Evolutionary conservation across 2,329 filamentous ascomycete genomes (phyloP).

Genomic region (Teratosphaeria gauchensis): DNA sequence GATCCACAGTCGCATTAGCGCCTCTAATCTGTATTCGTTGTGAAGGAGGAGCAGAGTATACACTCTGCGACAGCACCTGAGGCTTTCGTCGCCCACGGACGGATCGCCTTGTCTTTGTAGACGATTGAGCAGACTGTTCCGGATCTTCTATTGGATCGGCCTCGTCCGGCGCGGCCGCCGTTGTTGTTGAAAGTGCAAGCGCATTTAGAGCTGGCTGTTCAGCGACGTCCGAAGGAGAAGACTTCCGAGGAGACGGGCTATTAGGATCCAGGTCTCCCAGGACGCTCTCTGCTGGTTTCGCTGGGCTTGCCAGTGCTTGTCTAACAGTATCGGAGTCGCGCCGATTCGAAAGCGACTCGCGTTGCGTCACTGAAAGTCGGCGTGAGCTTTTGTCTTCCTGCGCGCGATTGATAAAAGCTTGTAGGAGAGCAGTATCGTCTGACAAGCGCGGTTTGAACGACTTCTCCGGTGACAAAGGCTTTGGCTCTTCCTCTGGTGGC

Average conservation of each 20-base stretch:
- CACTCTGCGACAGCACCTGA: slow-evolving; percentile 6
- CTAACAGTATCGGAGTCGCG: slow-evolving; percentile 39
- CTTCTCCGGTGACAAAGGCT: slow-evolving; percentile 17
- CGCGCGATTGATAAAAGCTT: slow-evolving; percentile 41
- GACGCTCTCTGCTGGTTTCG: slow-evolving; percentile 14
- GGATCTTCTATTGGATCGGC: slow-evolving; percentile 1
- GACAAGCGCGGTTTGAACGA: slow-evolving; percentile 25
- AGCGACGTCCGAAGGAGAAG: neutral
- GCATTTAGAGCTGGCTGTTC: slow-evolving; percentile 8
- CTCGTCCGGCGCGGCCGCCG: slow-evolving; percentile 3
- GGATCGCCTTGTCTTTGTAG: slow-evolving; percentile 7
- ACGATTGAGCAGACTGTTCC: neutral
- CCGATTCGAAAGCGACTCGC: slow-evolving; percentile 36
- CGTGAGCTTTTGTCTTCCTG: slow-evolving; percentile 33
- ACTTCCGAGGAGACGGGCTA: slow-evolving; percentile 30
- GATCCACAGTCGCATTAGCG: slow-evolving; percentile 30
- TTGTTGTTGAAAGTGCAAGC: slow-evolving; percentile 5
- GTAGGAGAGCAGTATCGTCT: slow-evolving; percentile 41
- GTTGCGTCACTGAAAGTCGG: slow-evolving; percentile 12
- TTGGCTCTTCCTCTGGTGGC: slow-evolving; percentile 23
- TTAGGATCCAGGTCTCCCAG: slow-evolving; percentile 40
- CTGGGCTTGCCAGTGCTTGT: slow-evolving; percentile 37
- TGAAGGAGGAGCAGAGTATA: neutral
- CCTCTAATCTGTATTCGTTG: slow-evolving; percentile 35
- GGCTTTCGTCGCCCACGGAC: slow-evolving; percentile 14